Percentiles rank a stretch among this genome's conserved stretches.
phyloP scores from a whole-genome alignment of 169 alveolate genomes.

The Eimeria necatrix region DNA sequence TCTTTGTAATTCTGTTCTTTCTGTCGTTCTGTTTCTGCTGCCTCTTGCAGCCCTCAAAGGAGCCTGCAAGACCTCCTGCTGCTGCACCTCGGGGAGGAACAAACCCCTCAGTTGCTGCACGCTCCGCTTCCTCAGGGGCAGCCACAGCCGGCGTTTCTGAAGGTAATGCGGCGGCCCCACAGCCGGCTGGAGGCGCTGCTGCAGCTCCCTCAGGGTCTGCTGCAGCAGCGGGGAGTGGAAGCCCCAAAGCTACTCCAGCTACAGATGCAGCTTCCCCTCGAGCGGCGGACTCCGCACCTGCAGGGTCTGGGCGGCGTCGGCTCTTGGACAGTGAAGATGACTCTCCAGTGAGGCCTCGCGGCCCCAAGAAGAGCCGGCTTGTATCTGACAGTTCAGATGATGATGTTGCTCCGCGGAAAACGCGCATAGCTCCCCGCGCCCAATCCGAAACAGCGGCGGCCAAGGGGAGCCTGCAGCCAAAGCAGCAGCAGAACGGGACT shows the following conservation, averaged over 20 bases:
- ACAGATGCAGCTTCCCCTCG: background rate
- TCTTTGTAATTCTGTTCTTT: background rate
- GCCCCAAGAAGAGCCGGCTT: conserved; percentile 44
- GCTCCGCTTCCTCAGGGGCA: background rate
- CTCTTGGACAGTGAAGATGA: conserved; percentile 77
- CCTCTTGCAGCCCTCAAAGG: background rate
- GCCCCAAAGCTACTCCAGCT: background rate
- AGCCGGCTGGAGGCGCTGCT: background rate
- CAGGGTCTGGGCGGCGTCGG: conserved; percentile 44
- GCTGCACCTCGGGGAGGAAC: background rate
- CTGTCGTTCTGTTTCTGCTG: background rate
- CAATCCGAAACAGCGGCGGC: conserved; percentile 35
- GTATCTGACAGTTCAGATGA: conserved; percentile 77
- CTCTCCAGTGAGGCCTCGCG: conserved; percentile 73
- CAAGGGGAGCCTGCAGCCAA: background rate
- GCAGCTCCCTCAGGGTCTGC: background rate
- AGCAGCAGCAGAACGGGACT: conserved; percentile 56
- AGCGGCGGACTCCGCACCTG: conserved; percentile 50
- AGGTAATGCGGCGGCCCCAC: background rate
- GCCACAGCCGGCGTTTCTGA: background rate
- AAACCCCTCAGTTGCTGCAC: background rate
- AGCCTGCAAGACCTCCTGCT: conserved; percentile 28
- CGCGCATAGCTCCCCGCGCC: conserved; percentile 44
- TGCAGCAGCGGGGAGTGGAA: conserved; percentile 5
- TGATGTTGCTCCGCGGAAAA: conserved; percentile 19